Percentiles rank a stretch among this genome's conserved stretches.
These are phyloP conservation scores for Eucalyptus rudis DNA, from an alignment of 345 rosid genomes.

Conservation along the genomic window DNA sequence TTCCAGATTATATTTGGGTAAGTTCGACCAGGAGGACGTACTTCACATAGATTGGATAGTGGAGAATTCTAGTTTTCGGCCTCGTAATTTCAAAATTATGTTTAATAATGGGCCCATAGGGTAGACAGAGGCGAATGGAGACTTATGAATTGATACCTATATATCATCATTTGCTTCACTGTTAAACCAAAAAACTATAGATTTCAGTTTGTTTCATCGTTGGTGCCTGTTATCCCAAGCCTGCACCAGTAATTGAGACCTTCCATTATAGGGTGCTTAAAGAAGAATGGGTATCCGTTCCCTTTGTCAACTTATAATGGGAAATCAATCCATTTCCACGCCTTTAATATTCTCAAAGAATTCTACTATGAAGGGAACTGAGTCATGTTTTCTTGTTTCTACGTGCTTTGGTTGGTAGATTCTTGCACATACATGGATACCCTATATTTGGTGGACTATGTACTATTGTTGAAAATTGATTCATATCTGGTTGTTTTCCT, in stretches of 20 bases:
- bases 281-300: background rate
- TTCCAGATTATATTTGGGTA: background rate
- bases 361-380: background rate
- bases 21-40: background rate
- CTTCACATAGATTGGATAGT: background rate
- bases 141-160: background rate
- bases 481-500: background rate
- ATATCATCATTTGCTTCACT: background rate
- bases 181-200: background rate
- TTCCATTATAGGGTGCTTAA: background rate
- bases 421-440: background rate
- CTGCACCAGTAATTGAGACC: background rate
- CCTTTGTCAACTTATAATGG: background rate
- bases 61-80: background rate
- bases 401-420: background rate
- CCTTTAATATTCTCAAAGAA: background rate
- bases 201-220: background rate
- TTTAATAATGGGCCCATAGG: background rate
- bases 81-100: background rate
- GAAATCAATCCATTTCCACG: background rate
- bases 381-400: background rate
- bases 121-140: background rate
- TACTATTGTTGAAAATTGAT: background rate
- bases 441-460: background rate
- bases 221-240: background rate